These are phyloP conservation scores for Aspergillus tamarii DNA, from an alignment of 2,329 filamentous ascomycete species.

Conservation along the genomic window DNA sequence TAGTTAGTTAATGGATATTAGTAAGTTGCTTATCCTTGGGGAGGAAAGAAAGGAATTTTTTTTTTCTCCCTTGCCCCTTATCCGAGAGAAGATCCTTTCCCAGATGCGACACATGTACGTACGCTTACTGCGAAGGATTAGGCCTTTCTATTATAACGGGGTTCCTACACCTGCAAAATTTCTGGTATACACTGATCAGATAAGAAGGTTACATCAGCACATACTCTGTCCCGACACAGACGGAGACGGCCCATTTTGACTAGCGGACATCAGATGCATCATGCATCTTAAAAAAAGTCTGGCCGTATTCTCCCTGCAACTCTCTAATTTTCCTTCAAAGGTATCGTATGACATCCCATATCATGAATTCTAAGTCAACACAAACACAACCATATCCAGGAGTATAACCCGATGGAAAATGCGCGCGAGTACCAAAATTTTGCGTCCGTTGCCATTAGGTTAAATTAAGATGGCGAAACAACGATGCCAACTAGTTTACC, in stretches of 20 bases:
- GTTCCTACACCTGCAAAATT: neutral
- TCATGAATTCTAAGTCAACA: neutral
- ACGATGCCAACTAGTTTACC: neutral
- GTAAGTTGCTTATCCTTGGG: neutral
- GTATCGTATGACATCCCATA: neutral
- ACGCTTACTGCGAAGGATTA: neutral
- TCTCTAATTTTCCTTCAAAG: neutral
- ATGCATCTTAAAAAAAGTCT: neutral
- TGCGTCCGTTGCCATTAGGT: neutral
- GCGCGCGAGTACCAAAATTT: neutral
- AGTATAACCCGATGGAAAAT: neutral
- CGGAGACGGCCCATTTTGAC: neutral
- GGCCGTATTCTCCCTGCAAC: neutral
- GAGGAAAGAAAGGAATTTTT: too few species aligned
- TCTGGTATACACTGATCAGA: neutral
- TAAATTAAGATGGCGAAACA: neutral
- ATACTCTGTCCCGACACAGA: neutral
- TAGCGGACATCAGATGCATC: neutral
- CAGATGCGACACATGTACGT: neutral
- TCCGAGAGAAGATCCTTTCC: neutral
- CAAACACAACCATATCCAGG: neutral
- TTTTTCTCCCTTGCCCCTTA: neutral
- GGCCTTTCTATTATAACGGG: neutral
- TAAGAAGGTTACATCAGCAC: neutral
- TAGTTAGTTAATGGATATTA: neutral